phyloP scores from a whole-genome alignment of 2,329 filamentous ascomycete genomes.

The Neospermospora avenae region DNA sequence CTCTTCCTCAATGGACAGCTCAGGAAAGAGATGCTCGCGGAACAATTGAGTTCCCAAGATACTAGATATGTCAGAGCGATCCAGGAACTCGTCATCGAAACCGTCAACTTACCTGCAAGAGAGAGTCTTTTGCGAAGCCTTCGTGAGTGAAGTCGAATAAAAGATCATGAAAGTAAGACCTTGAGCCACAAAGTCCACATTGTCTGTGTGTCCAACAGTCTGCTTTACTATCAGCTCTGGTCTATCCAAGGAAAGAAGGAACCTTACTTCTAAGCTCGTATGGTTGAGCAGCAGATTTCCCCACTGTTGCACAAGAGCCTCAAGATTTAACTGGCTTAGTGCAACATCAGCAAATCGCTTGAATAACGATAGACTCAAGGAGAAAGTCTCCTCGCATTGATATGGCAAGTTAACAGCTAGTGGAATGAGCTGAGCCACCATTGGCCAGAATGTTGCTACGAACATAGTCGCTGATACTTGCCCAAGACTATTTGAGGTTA shows the following conservation, averaged over 20 bases:
- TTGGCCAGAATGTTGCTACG: slow-evolving; percentile 47
- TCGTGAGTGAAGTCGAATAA: slow-evolving; percentile 33
- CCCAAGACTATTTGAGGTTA: slow-evolving; percentile 23
- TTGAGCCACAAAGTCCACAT: slow-evolving; percentile 34
- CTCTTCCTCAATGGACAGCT: slow-evolving; percentile 39
- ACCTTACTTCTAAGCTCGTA: slow-evolving; percentile 40
- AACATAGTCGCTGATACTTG: slow-evolving; percentile 39
- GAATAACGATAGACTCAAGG: slow-evolving; percentile 41
- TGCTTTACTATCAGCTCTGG: slow-evolving; percentile 15
- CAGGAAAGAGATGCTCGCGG: slow-evolving; percentile 63
- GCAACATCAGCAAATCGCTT: slow-evolving; percentile 38
- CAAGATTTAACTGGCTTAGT: slow-evolving; percentile 23
- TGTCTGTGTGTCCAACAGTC: slow-evolving; percentile 33
- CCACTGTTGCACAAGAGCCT: slow-evolving; percentile 32
- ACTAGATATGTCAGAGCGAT: slow-evolving; percentile 28
- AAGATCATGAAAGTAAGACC: slow-evolving; percentile 39
- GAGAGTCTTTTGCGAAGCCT: slow-evolving; percentile 26
- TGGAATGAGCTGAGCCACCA: slow-evolving; percentile 29
- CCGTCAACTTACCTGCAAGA: slow-evolving; percentile 23
- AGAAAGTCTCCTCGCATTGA: slow-evolving; percentile 37
- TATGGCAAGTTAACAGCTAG: slow-evolving; percentile 21
- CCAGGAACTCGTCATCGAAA: background rate
- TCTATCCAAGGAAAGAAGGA: background rate
- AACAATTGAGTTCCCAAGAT: slow-evolving; percentile 53
- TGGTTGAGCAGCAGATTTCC: slow-evolving; percentile 39